These are phyloP conservation scores for Fistulinella staudtii DNA, from an alignment of 1,284 basidiomycete genomes.

Conservation along the genomic window DNA sequence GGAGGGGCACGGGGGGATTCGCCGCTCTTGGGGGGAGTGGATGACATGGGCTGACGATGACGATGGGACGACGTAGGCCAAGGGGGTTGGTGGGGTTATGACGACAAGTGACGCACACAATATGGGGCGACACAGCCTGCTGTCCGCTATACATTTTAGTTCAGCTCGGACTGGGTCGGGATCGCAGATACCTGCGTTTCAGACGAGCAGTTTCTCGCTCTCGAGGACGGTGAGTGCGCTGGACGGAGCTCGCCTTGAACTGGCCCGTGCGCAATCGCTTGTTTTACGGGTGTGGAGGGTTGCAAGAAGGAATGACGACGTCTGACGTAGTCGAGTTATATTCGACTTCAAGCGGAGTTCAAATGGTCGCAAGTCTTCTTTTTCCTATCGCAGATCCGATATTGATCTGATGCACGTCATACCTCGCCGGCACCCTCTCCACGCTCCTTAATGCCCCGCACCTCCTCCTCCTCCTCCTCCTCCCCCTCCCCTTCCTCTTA, in stretches of 20 bases:
- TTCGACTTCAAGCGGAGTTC: conserved; percentile 37
- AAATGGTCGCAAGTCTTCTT: conserved; percentile 16
- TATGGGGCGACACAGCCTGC: conserved; percentile 22
- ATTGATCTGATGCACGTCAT: conserved; percentile 36
- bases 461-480: neutral
- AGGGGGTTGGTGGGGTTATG: too few relatives aligned
- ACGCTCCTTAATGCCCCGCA: conserved; percentile 25
- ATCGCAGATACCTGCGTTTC: conserved; percentile 25
- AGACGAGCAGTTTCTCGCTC: too few relatives aligned
- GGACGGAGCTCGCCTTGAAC: conserved; percentile 19
- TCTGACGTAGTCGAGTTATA: conserved; percentile 40
- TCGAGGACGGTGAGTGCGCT: conserved; percentile 4
- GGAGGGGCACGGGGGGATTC: conserved; percentile 21
- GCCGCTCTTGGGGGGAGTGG: conserved; percentile 25
- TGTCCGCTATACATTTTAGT: conserved; percentile 17
- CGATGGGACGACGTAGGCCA: too few relatives aligned
- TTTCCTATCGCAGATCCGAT: conserved; percentile 36
- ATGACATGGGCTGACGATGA: conserved; percentile 23
- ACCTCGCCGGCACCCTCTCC: too few relatives aligned
- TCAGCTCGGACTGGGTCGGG: conserved; percentile 24
- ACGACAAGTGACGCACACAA: conserved; percentile 24
- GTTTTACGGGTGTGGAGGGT: conserved; percentile 30
- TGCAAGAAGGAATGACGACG: conserved; percentile 35
- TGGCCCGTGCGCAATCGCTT: conserved; percentile 32
- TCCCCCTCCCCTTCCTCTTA: too few relatives aligned